A percentile compares a stretch with the other conserved stretches of the same genome.
phyloP scores from a whole-genome alignment of 805 yeast species.

The Wickerhamomyces pijperi region DNA sequence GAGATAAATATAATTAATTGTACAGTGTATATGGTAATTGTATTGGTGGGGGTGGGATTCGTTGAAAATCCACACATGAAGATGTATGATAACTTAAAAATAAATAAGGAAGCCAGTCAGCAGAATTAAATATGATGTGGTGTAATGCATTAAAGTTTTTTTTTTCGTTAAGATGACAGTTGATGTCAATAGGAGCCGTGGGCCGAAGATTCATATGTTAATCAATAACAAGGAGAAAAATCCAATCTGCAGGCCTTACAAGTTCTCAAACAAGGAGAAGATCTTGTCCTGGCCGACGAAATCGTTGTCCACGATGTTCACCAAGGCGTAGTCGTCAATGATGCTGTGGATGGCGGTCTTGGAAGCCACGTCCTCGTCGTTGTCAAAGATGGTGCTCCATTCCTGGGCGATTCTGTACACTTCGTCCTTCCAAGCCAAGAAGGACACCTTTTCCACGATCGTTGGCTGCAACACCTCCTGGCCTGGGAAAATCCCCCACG shows the following conservation, averaged over 20 bases:
- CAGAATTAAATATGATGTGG: background rate
- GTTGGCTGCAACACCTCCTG: conserved; percentile 93
- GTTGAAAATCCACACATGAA: background rate
- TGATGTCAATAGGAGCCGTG: conserved; percentile 1
- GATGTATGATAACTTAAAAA: background rate
- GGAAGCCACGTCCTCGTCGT: conserved; percentile 17
- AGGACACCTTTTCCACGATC: conserved; percentile 83
- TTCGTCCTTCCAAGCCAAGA: conserved; percentile 96
- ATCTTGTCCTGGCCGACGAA: conserved; percentile 49
- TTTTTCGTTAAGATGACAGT: too few species aligned
- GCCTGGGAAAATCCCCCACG: conserved; percentile 98
- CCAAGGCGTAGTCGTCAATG: conserved; percentile 51
- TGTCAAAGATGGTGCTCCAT: conserved; percentile 53
- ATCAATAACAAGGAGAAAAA: too few species aligned
- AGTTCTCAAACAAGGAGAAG: conserved; percentile 36
- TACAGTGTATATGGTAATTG: too few species aligned
- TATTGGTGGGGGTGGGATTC: background rate
- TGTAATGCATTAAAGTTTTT: conserved; percentile 1
- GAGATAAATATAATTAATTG: too few species aligned
- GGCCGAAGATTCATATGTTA: too few species aligned
- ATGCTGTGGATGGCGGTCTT: conserved; percentile 32
- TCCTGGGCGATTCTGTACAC: conserved; percentile 73
- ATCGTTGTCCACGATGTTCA: conserved; percentile 87
- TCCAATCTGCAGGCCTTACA: conserved; percentile 6
- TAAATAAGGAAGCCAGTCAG: background rate